A percentile compares a stretch with the other conserved stretches of the same genome.
phyloP scores from a whole-genome alignment of 225 moss, liverwort and hornwort genomes.

The Thuidium tamariscinum region DNA sequence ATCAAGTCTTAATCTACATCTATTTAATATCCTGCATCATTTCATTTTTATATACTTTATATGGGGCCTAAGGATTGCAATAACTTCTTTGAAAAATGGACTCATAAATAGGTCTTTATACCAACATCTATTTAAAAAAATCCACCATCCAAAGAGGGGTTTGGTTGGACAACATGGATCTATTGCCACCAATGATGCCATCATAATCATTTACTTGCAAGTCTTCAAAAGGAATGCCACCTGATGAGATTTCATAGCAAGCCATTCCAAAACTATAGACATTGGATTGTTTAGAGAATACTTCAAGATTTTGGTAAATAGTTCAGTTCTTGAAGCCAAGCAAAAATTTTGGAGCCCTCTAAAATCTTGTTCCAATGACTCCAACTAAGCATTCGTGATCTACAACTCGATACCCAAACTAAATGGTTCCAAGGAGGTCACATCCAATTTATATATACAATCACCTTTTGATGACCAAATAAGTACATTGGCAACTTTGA shows the following conservation, averaged over 20 bases:
- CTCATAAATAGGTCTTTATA: neutral
- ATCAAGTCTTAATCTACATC: too few relatives aligned
- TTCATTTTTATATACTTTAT: too few relatives aligned
- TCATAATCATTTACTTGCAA: neutral
- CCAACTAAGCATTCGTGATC: neutral
- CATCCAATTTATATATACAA: rapidly evolving
- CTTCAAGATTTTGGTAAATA: neutral
- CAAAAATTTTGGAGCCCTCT: neutral
- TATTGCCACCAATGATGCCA: neutral
- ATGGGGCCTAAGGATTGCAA: too few relatives aligned
- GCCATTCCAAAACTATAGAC: neutral
- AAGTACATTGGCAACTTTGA: neutral
- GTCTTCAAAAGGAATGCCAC: neutral
- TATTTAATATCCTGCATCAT: too few relatives aligned
- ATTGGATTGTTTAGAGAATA: neutral
- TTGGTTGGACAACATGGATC: neutral
- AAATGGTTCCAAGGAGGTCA: rapidly evolving
- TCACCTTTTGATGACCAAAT: rapidly evolving
- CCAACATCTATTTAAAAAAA: neutral
- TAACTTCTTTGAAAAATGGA: neutral
- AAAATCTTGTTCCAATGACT: neutral
- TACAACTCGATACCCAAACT: too few relatives aligned
- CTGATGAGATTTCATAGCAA: neutral
- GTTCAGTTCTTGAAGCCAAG: neutral
- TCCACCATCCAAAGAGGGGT: neutral